Base-by-base conservation (phyloP, 2,329 filamentous ascomycete genomes). In the Arthrobotrys sphaeroides region DNA sequence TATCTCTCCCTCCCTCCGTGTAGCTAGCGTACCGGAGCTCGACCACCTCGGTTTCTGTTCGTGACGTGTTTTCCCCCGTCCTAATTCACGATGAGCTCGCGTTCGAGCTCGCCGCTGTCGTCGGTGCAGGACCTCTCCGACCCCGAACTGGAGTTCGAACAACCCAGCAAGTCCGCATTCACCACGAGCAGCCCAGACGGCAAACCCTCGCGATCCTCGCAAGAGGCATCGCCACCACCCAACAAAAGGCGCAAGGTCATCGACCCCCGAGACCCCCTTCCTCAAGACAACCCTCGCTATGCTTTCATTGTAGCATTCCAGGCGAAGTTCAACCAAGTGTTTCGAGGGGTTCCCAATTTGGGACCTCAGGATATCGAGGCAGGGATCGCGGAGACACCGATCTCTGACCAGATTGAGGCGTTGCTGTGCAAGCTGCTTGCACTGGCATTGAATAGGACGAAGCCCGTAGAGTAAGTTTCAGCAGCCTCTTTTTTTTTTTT, bases 251-350 rank as follows among this genome's bases (percentile, higher is more conserved):
- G 70, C 53, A 74, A 74, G 55, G 70, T 74, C 53, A 22, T 74
- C 53, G 62, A 74, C 47, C 73, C 65, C 22, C 73, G 73, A 42
- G 73, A 76, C 20, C 73, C 73, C 9, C 51, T 70, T 10, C 65
- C 60, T 12, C 57, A 69, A 12, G 73, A 76, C 13, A 70, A 76
- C 36, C 66, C 65, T 5, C 40, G 73, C 3, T 76, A 69, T 24
- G 73, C 73, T 93, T 97, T 99, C 84, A 92, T 99, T 83, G 93
- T 98, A 79, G 97, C 97, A 92, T 99, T 98, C 84, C 90, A 94
- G 82, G 91, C 91, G 83, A 92, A 95, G 81, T 98, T 99, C 83
- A 90, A 88, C 83, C 93, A 97, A 75, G 91, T 89, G 75, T 95
- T 99, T 79, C 91, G 93, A 83, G 95, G 93, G 31, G 86, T 96